Evolutionary conservation across 2,329 filamentous ascomycete species (phyloP).

Genomic region (Epichloe festucae): DNA sequence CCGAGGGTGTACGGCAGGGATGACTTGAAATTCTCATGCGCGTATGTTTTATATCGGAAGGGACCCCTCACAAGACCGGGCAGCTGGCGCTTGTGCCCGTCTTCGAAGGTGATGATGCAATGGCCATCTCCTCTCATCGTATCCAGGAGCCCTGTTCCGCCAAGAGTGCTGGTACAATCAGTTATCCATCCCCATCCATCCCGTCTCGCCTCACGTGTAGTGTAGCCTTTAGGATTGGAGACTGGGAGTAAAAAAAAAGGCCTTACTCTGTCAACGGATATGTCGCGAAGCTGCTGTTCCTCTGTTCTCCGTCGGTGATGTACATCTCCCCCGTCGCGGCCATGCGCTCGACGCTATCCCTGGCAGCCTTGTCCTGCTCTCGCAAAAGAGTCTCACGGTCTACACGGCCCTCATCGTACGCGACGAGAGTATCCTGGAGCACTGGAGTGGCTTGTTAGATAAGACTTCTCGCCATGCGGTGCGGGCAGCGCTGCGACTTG

Average conservation of each 20-base stretch:
- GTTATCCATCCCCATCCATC: neutral
- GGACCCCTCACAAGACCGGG: constrained; percentile 6
- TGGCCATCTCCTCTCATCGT: constrained; percentile 6
- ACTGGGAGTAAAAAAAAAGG: neutral
- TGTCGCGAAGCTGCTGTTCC: constrained; percentile 7
- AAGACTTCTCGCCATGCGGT: neutral
- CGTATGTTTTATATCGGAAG: constrained; percentile 7
- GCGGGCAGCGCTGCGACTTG: neutral
- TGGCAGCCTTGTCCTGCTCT: constrained; percentile 5
- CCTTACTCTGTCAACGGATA: constrained; percentile 6
- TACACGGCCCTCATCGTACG: constrained; percentile 5
- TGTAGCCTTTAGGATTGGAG: neutral
- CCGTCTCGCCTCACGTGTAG: neutral
- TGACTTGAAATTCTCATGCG: constrained; percentile 4
- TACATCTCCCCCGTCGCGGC: constrained; percentile 3
- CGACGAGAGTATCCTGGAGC: constrained; percentile 6
- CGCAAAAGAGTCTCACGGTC: constrained; percentile 2
- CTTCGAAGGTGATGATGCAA: constrained; percentile 6
- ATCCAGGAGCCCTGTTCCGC: constrained; percentile 2
- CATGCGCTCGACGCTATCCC: constrained; percentile 6
- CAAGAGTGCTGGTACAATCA: constrained; percentile 2
- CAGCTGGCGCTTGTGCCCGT: constrained; percentile 8
- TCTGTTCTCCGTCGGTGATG: constrained; percentile 8
- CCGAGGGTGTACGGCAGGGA: constrained; percentile 4
- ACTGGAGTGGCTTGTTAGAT: neutral